These are phyloP conservation scores for Skeletonema menzelii DNA, from an alignment of 108 stramenopile genomes.

Conservation along the genomic window DNA sequence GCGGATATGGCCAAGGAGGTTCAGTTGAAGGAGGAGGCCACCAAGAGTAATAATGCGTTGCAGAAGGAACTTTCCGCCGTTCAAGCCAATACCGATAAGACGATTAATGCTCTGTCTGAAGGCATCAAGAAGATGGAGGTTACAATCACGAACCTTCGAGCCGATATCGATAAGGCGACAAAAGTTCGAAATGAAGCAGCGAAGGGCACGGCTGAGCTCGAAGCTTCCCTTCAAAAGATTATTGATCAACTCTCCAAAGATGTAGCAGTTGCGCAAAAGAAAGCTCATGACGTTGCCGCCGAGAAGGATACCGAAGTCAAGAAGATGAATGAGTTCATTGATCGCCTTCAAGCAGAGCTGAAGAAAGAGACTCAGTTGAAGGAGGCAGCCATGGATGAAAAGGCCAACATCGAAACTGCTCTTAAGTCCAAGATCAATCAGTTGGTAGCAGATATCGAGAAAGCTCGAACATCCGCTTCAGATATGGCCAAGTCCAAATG, in stretches of 20 bases:
- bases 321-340: conserved; percentile 19
- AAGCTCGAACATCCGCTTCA: background rate
- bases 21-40: background rate
- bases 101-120: conserved; percentile 10
- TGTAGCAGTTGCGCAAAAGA: background rate
- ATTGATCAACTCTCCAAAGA: conserved; percentile 2
- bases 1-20: background rate
- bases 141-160: background rate
- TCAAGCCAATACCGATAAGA: conserved; percentile 7
- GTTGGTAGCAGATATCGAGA: conserved; percentile 2
- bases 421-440: conserved; percentile 8
- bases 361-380: conserved; percentile 5
- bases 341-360: background rate
- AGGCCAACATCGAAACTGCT: conserved; percentile 2
- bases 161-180: conserved; percentile 21
- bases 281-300: conserved; percentile 7
- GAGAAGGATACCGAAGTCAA: conserved; percentile 15
- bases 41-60: conserved; percentile 16
- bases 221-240: conserved; percentile 4
- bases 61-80: conserved; percentile 3
- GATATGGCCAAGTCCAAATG: conserved; percentile 14
- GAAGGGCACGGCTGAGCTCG: conserved; percentile 21
- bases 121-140: conserved; percentile 13
- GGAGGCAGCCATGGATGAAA: conserved; percentile 11
- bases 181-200: conserved; percentile 21